Percentiles rank a stretch among this genome's conserved stretches.
Conservation (phyloP, 768 basidiomycete species). For the Heimioporus sp. region DNA sequence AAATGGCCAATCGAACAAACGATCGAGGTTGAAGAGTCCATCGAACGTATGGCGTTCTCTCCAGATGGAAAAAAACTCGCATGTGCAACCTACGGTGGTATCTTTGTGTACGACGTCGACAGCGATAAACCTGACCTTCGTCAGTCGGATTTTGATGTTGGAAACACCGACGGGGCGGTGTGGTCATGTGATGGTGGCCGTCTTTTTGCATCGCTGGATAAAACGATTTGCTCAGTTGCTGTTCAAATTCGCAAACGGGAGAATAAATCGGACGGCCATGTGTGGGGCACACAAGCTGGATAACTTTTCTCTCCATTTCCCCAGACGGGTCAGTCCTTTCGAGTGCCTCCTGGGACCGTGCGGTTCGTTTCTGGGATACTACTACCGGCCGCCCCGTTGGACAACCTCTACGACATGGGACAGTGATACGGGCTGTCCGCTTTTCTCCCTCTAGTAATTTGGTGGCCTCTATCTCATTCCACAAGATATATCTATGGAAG, state of each 20-base stretch:
- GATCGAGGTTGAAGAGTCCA: neutral
- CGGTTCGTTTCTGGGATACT: no score
- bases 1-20: neutral
- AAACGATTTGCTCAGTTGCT: constrained; percentile 5
- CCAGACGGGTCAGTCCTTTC: no score
- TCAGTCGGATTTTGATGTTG: no score
- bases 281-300: constrained; percentile 8
- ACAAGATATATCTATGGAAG: no score
- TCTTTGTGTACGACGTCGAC: neutral
- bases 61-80: constrained; percentile 3
- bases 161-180: no score
- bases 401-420: no score
- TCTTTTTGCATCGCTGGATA: neutral
- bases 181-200: constrained; percentile 14
- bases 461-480: no score
- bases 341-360: no score
- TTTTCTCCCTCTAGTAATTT: no score
- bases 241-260: constrained; percentile 1
- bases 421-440: no score
- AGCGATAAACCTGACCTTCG: neutral
- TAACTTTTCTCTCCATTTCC: neutral
- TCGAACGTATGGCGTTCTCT: neutral
- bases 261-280: constrained; percentile 4
- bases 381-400: no score
- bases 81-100: no score